A percentile compares a stretch with the other conserved stretches of the same genome.
These are phyloP conservation scores for Fusarium aywerte DNA, from an alignment of 2,329 filamentous ascomycete species.

Conservation along the genomic window DNA sequence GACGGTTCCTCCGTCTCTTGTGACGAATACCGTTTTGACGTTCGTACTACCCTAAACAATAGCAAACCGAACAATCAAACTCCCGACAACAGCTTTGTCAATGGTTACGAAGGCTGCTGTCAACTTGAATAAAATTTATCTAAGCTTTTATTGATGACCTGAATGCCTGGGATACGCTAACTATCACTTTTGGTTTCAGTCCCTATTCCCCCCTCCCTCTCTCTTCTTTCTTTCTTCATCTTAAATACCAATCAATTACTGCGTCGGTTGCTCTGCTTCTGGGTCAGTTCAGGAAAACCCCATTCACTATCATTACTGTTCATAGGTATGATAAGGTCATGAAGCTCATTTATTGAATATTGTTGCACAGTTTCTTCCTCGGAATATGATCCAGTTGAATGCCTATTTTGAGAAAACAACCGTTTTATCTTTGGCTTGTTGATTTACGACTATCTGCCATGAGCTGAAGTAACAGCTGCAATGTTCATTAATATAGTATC, in stretches of 20 bases:
- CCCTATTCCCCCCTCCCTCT: too few species aligned
- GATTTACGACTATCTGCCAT: too few species aligned
- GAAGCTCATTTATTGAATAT: not conserved
- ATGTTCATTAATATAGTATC: not conserved
- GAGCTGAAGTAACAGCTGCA: not conserved
- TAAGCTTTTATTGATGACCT: not conserved
- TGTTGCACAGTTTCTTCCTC: not conserved
- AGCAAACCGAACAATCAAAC: not conserved
- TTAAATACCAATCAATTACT: too few species aligned
- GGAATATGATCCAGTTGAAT: not conserved
- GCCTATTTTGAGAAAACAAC: not conserved
- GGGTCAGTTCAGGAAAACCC: not conserved
- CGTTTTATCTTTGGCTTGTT: not conserved
- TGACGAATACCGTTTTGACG: not conserved
- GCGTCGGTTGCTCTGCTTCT: too few species aligned
- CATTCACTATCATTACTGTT: not conserved
- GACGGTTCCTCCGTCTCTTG: not conserved
- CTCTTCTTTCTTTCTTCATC: too few species aligned
- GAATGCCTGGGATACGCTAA: not conserved
- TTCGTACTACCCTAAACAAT: slow-evolving; percentile 11
- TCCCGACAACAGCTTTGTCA: not conserved
- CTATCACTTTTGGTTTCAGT: not conserved
- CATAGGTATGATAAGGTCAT: too few species aligned
- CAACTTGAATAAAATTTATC: not conserved
- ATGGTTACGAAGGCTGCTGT: not conserved